phyloP scores from a whole-genome alignment of 2,329 filamentous ascomycete genomes.

The Apiospora koreana region DNA sequence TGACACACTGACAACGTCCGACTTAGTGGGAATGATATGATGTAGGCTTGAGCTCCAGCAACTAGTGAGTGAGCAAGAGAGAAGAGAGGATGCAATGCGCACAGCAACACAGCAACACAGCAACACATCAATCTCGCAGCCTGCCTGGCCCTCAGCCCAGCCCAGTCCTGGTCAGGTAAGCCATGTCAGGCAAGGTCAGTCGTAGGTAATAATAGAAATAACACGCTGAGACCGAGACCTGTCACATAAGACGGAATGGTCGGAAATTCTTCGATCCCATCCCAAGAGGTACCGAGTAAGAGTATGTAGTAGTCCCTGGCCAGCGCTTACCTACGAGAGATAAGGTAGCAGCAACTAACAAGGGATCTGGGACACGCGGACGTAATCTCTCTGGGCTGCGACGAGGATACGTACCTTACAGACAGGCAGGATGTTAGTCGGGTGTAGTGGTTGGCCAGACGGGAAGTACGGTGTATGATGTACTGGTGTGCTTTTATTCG shows the following conservation, averaged over 20 bases:
- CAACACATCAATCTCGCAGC: background rate
- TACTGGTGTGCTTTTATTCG: background rate
- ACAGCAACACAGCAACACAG: background rate
- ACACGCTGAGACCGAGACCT: slow-evolving; percentile 5
- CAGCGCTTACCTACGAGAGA: slow-evolving; percentile 2
- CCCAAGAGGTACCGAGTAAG: background rate
- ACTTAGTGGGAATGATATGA: slow-evolving; percentile 6
- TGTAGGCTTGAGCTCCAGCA: background rate
- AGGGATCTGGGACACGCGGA: slow-evolving; percentile 8
- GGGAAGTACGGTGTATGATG: no score
- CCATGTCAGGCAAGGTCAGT: background rate
- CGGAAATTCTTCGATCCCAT: background rate
- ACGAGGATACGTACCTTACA: background rate
- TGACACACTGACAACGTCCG: background rate
- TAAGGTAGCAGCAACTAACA: background rate
- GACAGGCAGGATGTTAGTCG: no score
- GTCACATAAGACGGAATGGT: slow-evolving; percentile 13
- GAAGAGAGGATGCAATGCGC: no score
- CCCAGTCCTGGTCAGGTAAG: background rate
- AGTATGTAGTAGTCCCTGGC: background rate
- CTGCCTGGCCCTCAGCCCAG: background rate
- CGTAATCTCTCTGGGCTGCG: slow-evolving; percentile 4
- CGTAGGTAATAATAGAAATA: background rate
- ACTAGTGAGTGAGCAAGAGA: background rate
- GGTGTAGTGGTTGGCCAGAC: no score